Conservation (phyloP, 768 basidiomycete species). For the Russula sp. region DNA sequence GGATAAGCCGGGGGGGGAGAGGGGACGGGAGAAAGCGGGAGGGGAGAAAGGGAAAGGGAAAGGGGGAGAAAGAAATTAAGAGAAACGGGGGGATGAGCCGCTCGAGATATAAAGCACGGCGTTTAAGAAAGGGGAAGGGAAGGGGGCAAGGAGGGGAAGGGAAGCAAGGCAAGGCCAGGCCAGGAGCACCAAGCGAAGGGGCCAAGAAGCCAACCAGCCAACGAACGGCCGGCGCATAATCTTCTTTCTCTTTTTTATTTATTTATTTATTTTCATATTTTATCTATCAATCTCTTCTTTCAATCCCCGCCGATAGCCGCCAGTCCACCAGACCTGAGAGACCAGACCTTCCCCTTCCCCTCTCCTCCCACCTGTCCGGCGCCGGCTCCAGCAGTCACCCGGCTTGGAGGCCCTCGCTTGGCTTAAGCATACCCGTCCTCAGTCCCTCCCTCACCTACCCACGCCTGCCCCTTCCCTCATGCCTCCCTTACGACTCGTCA, state of each 20-base stretch:
- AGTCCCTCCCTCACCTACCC: too few relatives aligned
- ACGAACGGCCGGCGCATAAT: not conserved
- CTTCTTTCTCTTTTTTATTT: not conserved
- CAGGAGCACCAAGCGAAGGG: not conserved
- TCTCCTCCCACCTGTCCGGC: not conserved
- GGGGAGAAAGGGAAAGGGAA: not conserved
- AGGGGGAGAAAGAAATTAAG: constrained; percentile 8
- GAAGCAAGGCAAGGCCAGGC: not conserved
- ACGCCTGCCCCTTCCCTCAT: not conserved
- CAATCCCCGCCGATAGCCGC: constrained; percentile 9
- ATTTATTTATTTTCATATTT: constrained; percentile 6
- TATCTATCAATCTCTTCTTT: not conserved
- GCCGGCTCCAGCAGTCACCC: not conserved
- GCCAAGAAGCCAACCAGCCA: not conserved
- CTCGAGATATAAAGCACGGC: constrained; percentile 15
- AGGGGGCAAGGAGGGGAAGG: not conserved
- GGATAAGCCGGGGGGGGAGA: not conserved
- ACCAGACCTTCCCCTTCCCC: not conserved
- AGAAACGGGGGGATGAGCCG: constrained; percentile 11
- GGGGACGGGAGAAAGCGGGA: not conserved
- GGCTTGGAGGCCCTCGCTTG: not conserved
- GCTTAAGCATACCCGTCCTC: not conserved
- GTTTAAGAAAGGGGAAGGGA: constrained; percentile 7
- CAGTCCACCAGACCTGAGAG: not conserved
- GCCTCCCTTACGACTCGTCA: not conserved